Evolutionary conservation across 129 eudicot genomes (phyloP).

Genomic region (Erigeron canadensis): DNA sequence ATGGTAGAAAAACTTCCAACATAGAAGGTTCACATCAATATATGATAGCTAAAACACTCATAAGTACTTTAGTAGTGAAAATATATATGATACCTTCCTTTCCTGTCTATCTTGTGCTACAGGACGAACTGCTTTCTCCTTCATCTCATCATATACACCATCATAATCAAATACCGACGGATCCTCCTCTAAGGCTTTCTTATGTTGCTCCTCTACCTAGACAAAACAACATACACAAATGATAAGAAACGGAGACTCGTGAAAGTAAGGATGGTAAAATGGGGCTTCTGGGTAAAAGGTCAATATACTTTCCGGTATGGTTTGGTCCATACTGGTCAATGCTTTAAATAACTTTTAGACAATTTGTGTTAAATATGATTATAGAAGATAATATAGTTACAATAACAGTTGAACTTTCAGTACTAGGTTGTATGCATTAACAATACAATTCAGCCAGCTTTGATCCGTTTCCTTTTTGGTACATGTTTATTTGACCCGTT

Average conservation of each 20-base stretch:
- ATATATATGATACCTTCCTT: constrained; percentile 55
- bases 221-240: not conserved
- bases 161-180: constrained; percentile 88
- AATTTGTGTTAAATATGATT: not conserved
- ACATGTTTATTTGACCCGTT: not conserved
- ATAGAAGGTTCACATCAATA: not conserved
- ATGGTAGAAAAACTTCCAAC: not conserved
- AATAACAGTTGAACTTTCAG: not conserved
- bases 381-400: not conserved
- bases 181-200: constrained; percentile 92
- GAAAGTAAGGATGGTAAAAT: not conserved
- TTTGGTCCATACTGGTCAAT: not conserved
- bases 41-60: not conserved
- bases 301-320: not conserved
- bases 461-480: not conserved
- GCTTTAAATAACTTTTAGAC: not conserved
- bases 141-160: constrained; percentile 88
- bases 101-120: constrained; percentile 58
- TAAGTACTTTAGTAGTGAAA: constrained; percentile 13
- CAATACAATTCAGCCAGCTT: not conserved
- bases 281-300: not conserved
- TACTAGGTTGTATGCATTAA: not conserved
- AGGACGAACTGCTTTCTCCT: constrained; percentile 65
- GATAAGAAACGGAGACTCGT: not conserved
- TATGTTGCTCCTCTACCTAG: constrained; percentile 90